Evolutionary conservation across 176 grass and related monocot genomes (phyloP).

Genomic region (barley (Hordeum vulgare)): MorexV3_pseudomolecules_assembly NC_058524.1:5232656-5233155

Average conservation of each 20-base stretch:
- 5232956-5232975: conserved; percentile 42
- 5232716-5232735: too few relatives aligned
- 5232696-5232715: too few relatives aligned
- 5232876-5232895: neutral
- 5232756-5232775: neutral
- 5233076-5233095: conserved; percentile 38
- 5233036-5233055: neutral
- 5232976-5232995: conserved; percentile 16
- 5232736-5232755: neutral
- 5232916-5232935: neutral
- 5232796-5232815: neutral
- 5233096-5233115: conserved; percentile 27
- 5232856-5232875: neutral
- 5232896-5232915: too few relatives aligned
- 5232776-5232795: neutral
- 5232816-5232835: neutral
- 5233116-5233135: conserved; percentile 26
- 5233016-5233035: neutral
- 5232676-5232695: too few relatives aligned
- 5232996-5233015: neutral
- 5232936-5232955: conserved; percentile 15
- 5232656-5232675: too few relatives aligned
- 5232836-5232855: neutral
- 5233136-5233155: neutral
- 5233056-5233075: conserved; percentile 10